These are phyloP conservation scores for Lasiodiplodia sp. DNA, from an alignment of 2,329 filamentous ascomycete genomes.

Conservation along the genomic window DNA sequence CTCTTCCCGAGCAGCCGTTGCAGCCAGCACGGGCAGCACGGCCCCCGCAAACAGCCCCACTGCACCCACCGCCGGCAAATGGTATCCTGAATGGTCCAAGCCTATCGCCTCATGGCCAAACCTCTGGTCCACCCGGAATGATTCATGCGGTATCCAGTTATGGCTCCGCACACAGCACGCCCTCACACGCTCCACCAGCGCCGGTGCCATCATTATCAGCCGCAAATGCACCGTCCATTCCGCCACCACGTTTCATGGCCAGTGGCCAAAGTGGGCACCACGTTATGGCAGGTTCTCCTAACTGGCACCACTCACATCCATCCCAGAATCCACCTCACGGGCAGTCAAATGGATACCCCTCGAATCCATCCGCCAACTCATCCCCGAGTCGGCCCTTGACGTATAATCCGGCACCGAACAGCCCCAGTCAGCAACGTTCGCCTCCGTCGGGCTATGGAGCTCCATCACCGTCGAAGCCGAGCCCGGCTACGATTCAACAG, in stretches of 20 bases:
- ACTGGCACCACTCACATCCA: conserved; percentile 1
- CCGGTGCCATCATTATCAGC: conserved; percentile 2
- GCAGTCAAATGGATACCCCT: conserved; percentile 18
- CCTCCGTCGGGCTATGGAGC: conserved; percentile 38
- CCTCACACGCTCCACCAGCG: neutral
- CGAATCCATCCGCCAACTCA: neutral
- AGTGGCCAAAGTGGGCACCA: conserved; percentile 1
- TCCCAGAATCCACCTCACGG: conserved; percentile 1
- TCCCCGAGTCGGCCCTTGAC: conserved; percentile 23
- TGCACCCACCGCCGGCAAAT: conserved; percentile 35
- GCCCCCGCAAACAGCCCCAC: neutral
- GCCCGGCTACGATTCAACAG: conserved; percentile 47
- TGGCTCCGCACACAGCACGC: conserved; percentile 22
- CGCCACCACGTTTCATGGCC: conserved; percentile 12
- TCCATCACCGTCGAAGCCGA: conserved; percentile 31
- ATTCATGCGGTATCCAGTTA: conserved; percentile 5
- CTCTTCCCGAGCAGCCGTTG: neutral
- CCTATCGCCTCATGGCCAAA: conserved; percentile 54
- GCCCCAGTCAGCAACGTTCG: conserved; percentile 48
- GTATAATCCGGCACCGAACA: conserved; percentile 41
- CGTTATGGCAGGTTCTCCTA: conserved; percentile 18
- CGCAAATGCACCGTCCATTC: conserved; percentile 7
- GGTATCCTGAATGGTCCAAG: conserved; percentile 52
- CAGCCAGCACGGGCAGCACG: conserved; percentile 33
- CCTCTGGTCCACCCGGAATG: conserved; percentile 46